Evolutionary conservation across 768 basidiomycete genomes (phyloP).

Genomic region (Termitomyces sp.): DNA sequence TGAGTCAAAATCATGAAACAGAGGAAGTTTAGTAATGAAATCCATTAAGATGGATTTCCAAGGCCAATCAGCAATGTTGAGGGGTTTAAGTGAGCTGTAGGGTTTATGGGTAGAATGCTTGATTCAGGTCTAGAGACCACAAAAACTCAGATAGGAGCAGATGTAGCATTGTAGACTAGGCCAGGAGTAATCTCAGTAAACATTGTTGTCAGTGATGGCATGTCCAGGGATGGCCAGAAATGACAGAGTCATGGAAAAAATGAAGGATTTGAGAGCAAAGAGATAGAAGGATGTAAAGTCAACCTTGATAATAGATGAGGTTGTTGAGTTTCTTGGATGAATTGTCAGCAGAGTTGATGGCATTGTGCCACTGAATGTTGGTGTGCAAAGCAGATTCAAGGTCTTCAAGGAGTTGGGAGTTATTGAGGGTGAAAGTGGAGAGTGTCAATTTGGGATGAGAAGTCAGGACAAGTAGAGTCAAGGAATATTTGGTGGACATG

Average conservation of each 20-base stretch:
- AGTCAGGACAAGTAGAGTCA: background rate
- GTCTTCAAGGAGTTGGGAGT: conserved; percentile 19
- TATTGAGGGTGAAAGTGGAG: conserved; percentile 21
- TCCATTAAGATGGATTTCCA: conserved; percentile 37
- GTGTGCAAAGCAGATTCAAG: conserved; percentile 15
- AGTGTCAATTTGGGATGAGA: background rate
- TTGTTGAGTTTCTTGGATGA: conserved; percentile 20
- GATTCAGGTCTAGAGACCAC: conserved; percentile 26
- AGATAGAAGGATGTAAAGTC: conserved; percentile 14
- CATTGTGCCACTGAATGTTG: conserved; percentile 17
- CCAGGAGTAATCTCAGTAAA: conserved; percentile 36
- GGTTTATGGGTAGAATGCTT: conserved; percentile 29
- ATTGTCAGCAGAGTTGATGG: conserved; percentile 11
- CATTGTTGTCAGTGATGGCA: conserved; percentile 21
- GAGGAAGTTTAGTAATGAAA: conserved; percentile 35
- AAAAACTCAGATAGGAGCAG: conserved; percentile 25
- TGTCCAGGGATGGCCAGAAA: conserved; percentile 38
- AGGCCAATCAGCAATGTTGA: conserved; percentile 27
- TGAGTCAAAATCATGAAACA: conserved; percentile 28
- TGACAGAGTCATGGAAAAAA: conserved; percentile 29
- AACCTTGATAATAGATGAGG: conserved; percentile 19
- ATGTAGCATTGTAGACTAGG: conserved; percentile 22
- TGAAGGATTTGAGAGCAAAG: conserved; percentile 6
- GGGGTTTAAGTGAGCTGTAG: conserved; percentile 29
- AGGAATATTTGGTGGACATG: conserved; percentile 21